Conservation (phyloP, 768 basidiomycete species). For the Nidularia sp. region DNA sequence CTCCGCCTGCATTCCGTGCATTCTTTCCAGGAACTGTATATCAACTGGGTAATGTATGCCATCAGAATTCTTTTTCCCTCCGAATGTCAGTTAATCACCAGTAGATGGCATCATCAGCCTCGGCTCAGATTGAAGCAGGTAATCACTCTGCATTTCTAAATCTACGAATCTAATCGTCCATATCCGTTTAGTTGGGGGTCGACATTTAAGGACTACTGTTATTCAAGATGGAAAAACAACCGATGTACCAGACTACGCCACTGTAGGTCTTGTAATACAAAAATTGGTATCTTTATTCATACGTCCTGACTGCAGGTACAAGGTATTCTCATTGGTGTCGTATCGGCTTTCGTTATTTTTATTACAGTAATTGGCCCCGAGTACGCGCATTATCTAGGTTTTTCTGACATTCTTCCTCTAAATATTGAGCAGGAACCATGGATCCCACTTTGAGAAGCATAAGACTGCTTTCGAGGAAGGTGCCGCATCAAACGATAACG, state of each 20-base stretch:
- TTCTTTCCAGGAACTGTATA: constrained; percentile 85
- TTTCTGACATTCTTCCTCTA: neutral
- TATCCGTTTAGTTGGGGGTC: constrained; percentile 50
- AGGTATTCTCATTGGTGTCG: constrained; percentile 83
- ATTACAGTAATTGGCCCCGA: constrained; percentile 76
- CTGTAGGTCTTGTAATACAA: constrained; percentile 17
- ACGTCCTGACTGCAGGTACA: constrained; percentile 42
- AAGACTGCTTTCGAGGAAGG: constrained; percentile 79
- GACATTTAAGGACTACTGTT: constrained; percentile 48
- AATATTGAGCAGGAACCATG: constrained; percentile 51
- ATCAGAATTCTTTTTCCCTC: neutral
- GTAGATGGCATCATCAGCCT: constrained; percentile 60
- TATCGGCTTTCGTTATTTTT: constrained; percentile 73
- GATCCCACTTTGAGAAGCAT: constrained; percentile 80
- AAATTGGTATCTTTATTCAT: constrained; percentile 5
- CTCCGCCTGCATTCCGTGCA: constrained; percentile 85
- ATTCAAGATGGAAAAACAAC: constrained; percentile 34
- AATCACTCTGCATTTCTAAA: neutral
- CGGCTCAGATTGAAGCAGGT: constrained; percentile 79
- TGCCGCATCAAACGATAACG: constrained; percentile 44
- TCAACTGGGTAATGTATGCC: constrained; percentile 61
- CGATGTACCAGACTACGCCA: constrained; percentile 63
- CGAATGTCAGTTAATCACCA: neutral
- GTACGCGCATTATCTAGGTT: constrained; percentile 33
- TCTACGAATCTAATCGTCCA: constrained; percentile 3